A percentile compares a stretch with the other conserved stretches of the same genome.
phyloP scores from a whole-genome alignment of 768 basidiomycete species.

The Trametes sanguinea region DNA sequence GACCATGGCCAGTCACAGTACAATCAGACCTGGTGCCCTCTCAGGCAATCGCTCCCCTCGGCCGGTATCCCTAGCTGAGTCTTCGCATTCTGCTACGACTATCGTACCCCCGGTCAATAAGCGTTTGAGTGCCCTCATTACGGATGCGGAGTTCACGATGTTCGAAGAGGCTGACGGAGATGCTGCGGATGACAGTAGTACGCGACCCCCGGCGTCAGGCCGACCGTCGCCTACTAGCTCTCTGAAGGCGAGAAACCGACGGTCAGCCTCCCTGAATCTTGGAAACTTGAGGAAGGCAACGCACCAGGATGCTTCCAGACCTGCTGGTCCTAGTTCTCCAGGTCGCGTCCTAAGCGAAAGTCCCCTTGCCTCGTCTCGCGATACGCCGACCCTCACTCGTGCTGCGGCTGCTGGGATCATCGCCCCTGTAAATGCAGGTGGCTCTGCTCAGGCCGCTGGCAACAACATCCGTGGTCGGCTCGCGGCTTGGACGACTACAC shows the following conservation, averaged over 20 bases:
- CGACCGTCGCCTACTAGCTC: slow-evolving; percentile 47
- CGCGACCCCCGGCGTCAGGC: slow-evolving; percentile 17
- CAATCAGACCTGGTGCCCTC: slow-evolving; percentile 58
- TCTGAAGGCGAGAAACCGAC: slow-evolving; percentile 52
- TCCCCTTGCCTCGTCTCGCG: slow-evolving; percentile 28
- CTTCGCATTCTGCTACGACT: slow-evolving; percentile 72
- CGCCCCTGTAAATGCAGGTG: slow-evolving; percentile 36
- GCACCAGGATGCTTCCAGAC: slow-evolving; percentile 17
- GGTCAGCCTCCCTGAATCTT: slow-evolving; percentile 66
- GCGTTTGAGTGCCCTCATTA: slow-evolving; percentile 66
- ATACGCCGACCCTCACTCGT: slow-evolving; percentile 44
- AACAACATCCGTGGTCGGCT: slow-evolving; percentile 50
- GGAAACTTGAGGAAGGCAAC: slow-evolving; percentile 32
- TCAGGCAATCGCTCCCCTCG: slow-evolving; percentile 49
- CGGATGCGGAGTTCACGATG: slow-evolving; percentile 67
- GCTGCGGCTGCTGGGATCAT: slow-evolving; percentile 47
- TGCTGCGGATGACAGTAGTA: slow-evolving; percentile 20
- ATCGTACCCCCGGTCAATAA: slow-evolving; percentile 61
- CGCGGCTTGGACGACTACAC: slow-evolving; percentile 44
- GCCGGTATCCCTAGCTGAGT: slow-evolving; percentile 79
- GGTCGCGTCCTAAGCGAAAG: slow-evolving; percentile 10
- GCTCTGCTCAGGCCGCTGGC: slow-evolving; percentile 37
- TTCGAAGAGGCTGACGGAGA: slow-evolving; percentile 57
- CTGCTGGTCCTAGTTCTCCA: background rate
- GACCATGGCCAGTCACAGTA: slow-evolving; percentile 70